Conservation (phyloP, 805 yeast species). For the Phaffomyces antillensis region DNA sequence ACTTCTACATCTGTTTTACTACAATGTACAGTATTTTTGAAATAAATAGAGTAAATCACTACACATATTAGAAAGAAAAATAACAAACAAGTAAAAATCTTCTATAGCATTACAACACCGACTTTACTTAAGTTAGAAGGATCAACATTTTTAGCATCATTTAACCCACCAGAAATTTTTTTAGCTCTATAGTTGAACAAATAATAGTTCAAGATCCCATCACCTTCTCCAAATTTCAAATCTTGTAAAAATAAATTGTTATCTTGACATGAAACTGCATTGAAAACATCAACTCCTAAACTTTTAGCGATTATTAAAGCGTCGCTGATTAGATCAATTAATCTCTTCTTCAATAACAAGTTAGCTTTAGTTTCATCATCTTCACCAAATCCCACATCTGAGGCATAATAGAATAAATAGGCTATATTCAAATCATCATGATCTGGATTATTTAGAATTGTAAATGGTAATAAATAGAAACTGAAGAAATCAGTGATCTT, state of each 20-base stretch:
- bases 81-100: neutral
- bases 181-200: constrained; percentile 83
- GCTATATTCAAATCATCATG: constrained; percentile 77
- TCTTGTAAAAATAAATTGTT: constrained; percentile 76
- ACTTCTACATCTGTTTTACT: too few species aligned
- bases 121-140: constrained; percentile 63
- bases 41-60: neutral
- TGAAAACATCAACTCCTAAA: constrained; percentile 79
- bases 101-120: constrained; percentile 79
- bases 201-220: constrained; percentile 86
- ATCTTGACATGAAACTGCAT: constrained; percentile 87
- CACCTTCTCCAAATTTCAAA: constrained; percentile 87
- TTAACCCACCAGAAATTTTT: constrained; percentile 77
- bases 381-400: constrained; percentile 48
- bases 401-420: constrained; percentile 83
- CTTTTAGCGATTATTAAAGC: constrained; percentile 69
- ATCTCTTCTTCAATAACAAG: constrained; percentile 45
- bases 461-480: constrained; percentile 82
- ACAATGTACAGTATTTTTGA: too few species aligned
- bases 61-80: neutral
- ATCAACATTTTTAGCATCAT: constrained; percentile 45
- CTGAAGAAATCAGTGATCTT: constrained; percentile 83
- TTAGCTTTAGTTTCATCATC: constrained; percentile 34
- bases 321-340: constrained; percentile 57
- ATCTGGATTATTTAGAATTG: constrained; percentile 59